Percentiles rank a stretch among this genome's conserved stretches.
Conservation (phyloP, 1,284 basidiomycete species). For the Pterula multifida region DNA sequence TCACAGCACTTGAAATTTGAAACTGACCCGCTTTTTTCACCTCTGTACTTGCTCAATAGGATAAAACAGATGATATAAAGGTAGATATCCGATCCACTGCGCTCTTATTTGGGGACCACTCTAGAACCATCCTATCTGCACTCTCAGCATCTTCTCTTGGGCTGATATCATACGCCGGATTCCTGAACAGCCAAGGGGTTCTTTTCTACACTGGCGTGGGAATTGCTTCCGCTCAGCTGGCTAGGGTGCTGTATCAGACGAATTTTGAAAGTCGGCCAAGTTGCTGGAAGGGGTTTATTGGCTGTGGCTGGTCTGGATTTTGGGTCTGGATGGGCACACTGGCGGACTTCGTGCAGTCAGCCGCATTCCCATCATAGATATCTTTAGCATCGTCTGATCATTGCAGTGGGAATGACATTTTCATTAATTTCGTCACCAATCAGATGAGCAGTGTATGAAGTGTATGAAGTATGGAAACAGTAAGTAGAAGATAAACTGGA, state of each 20-base stretch:
- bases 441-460: too few relatives aligned
- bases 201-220: slow-evolving; percentile 76
- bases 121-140: slow-evolving; percentile 65
- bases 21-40: slow-evolving; percentile 2
- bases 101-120: slow-evolving; percentile 72
- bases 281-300: slow-evolving; percentile 87
- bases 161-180: slow-evolving; percentile 69
- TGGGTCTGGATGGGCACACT: slow-evolving; percentile 81
- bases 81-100: slow-evolving; percentile 94
- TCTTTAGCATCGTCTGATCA: too few relatives aligned
- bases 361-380: not conserved
- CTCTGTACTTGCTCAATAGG: slow-evolving; percentile 32
- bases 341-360: slow-evolving; percentile 60
- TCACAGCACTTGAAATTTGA: not conserved
- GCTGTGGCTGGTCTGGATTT: slow-evolving; percentile 83
- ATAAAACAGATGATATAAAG: slow-evolving; percentile 84
- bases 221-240: slow-evolving; percentile 69
- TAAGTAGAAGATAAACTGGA: too few relatives aligned
- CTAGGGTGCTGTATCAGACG: slow-evolving; percentile 68
- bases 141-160: slow-evolving; percentile 72
- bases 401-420: too few relatives aligned
- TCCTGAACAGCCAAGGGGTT: slow-evolving; percentile 63
- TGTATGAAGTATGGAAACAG: too few relatives aligned
- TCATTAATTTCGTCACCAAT: too few relatives aligned
- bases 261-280: slow-evolving; percentile 73